phyloP scores from a whole-genome alignment of 495 filamentous ascomycete genomes.

The Daldinia concentrica region DNA sequence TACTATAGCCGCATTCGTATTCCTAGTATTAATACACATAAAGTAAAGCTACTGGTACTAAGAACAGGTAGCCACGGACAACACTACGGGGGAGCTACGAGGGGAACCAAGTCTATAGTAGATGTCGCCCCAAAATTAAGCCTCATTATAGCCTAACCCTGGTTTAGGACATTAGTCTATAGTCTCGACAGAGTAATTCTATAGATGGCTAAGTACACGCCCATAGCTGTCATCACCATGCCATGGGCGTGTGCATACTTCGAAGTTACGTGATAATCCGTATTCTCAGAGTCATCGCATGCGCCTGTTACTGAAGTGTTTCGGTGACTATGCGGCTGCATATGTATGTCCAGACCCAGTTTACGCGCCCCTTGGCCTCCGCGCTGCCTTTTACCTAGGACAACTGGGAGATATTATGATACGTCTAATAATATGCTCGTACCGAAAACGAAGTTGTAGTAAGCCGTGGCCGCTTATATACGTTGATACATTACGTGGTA shows the following conservation, averaged over 20 bases:
- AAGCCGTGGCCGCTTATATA: constrained; percentile 11
- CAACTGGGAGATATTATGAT: neutral
- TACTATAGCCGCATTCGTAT: neutral
- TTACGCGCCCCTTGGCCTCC: neutral
- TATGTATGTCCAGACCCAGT: neutral
- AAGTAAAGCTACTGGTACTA: neutral
- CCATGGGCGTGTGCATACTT: neutral
- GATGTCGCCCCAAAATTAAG: neutral
- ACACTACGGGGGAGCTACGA: neutral
- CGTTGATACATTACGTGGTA: neutral
- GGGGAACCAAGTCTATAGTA: neutral
- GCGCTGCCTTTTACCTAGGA: neutral
- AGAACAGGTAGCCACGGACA: neutral
- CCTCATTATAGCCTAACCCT: neutral
- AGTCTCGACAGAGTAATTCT: neutral
- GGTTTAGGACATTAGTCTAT: neutral
- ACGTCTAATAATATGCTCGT: neutral
- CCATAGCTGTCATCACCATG: neutral
- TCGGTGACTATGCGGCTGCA: constrained; percentile 1
- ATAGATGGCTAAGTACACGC: neutral
- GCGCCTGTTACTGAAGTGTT: neutral
- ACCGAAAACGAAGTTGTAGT: constrained; percentile 13
- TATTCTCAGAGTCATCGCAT: neutral
- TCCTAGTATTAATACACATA: neutral
- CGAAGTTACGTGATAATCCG: neutral